Evolutionary conservation across 2,329 filamentous ascomycete genomes (phyloP).

Genomic region (Periconia macrospinosa): DNA sequence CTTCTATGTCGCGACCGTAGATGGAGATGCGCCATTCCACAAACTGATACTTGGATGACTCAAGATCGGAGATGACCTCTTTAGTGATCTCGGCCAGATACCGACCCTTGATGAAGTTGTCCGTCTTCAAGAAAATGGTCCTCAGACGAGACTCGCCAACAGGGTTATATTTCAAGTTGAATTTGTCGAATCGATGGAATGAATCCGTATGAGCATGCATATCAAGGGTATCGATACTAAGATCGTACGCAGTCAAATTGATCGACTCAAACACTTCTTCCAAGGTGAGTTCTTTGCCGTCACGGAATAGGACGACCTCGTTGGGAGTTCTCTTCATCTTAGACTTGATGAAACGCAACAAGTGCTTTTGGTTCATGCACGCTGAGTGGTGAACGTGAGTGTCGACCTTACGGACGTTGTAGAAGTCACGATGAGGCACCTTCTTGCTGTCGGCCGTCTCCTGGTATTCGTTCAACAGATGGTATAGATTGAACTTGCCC

Average conservation of each 20-base stretch:
- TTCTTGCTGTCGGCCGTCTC: constrained; percentile 98
- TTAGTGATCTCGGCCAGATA: constrained; percentile 98
- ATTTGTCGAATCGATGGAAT: constrained; percentile 99
- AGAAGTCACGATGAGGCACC: constrained; percentile 97
- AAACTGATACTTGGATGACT: constrained; percentile 99
- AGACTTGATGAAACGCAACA: constrained; percentile 97
- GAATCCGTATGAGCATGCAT: constrained; percentile 99
- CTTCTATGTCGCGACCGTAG: constrained; percentile 86
- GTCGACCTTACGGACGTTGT: constrained; percentile 98
- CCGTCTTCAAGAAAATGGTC: constrained; percentile 98
- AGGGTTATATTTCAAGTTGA: constrained; percentile 98
- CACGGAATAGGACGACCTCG: constrained; percentile 88
- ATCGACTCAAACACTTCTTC: constrained; percentile 96
- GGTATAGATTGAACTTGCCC: constrained; percentile 94
- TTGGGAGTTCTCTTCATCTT: constrained; percentile 99
- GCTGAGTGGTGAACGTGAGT: constrained; percentile 99
- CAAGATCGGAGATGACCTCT: constrained; percentile 94
- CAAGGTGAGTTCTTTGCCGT: constrained; percentile 88
- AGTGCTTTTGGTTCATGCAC: constrained; percentile 99
- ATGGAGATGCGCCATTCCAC: constrained; percentile 99
- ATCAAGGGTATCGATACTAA: constrained; percentile 97
- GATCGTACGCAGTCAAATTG: constrained; percentile 93
- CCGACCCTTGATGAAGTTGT: constrained; percentile 94
- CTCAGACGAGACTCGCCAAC: constrained; percentile 91
- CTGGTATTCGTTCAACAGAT: constrained; percentile 92